Percentiles rank a stretch among this genome's conserved stretches.
phyloP scores from a whole-genome alignment of 108 stramenopile species.

The Hondaea fermentalgiana region DNA sequence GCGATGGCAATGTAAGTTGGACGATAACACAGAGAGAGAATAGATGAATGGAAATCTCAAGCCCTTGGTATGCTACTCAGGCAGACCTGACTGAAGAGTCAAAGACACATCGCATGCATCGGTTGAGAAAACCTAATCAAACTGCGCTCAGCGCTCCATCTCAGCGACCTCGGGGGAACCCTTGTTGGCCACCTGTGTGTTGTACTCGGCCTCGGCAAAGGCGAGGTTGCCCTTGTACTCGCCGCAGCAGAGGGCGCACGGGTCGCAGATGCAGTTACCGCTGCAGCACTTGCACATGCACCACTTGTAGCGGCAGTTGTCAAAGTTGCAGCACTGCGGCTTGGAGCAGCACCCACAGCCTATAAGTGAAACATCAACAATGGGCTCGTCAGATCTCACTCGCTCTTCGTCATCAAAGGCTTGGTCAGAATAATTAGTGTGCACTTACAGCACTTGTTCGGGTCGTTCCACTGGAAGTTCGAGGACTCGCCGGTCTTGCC shows the following conservation, averaged over 20 bases:
- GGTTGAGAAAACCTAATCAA: not conserved
- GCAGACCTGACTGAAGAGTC: too few relatives aligned
- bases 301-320: slow-evolving; percentile 1
- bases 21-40: too few relatives aligned
- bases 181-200: not conserved
- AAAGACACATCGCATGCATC: too few relatives aligned
- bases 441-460: not conserved
- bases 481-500: not conserved
- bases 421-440: too few relatives aligned
- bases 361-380: not conserved
- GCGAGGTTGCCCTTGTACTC: slow-evolving; percentile 19
- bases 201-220: slow-evolving; percentile 11
- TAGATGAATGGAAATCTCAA: too few relatives aligned
- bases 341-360: not conserved
- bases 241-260: slow-evolving; percentile 7
- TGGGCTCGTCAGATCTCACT: too few relatives aligned
- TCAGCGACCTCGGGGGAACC: not conserved
- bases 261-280: slow-evolving; percentile 1
- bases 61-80: too few relatives aligned
- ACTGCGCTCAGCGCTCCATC: not conserved
- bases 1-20: too few relatives aligned
- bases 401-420: too few relatives aligned
- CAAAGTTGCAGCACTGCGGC: slow-evolving; percentile 1
- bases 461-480: not conserved
- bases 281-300: slow-evolving; percentile 19